A percentile compares a stretch with the other conserved stretches of the same genome.
Conservation (phyloP, 768 basidiomycete species). For the Lentinula boryana region DNA sequence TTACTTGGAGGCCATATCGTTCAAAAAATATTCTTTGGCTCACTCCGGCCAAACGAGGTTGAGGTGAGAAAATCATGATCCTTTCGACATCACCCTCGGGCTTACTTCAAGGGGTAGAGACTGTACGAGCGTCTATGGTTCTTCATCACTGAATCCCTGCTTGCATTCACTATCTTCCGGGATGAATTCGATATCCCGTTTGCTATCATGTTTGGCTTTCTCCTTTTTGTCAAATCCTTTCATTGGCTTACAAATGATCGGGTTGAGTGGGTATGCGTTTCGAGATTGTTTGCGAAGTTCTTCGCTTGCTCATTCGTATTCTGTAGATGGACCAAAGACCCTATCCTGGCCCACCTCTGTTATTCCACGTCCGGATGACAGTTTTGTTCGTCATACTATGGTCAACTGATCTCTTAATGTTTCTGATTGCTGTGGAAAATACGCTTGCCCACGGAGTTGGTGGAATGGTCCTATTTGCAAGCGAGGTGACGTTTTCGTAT, state of each 20-base stretch:
- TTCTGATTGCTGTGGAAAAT: conserved; percentile 74
- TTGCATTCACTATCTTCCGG: conserved; percentile 96
- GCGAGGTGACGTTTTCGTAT: conserved; percentile 57
- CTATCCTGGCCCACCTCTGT: conserved; percentile 71
- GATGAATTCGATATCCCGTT: conserved; percentile 94
- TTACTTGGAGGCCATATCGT: conserved; percentile 71
- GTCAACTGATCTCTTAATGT: conserved; percentile 69
- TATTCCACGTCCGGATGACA: conserved; percentile 85
- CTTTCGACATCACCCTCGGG: not conserved
- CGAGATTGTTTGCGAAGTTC: not conserved
- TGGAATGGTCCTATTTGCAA: conserved; percentile 92
- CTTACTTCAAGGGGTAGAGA: conserved; percentile 45
- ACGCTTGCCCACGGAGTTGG: conserved; percentile 76
- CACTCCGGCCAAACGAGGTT: conserved; percentile 80
- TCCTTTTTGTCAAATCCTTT: conserved; percentile 94
- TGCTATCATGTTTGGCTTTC: conserved; percentile 88
- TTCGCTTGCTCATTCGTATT: conserved; percentile 6
- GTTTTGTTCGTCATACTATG: conserved; percentile 71
- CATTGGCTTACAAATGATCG: conserved; percentile 96
- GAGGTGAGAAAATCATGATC: conserved; percentile 53
- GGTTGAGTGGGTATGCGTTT: conserved; percentile 81
- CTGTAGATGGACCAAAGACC: conserved; percentile 94
- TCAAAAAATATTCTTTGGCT: conserved; percentile 88
- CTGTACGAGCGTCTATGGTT: conserved; percentile 96
- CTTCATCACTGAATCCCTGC: conserved; percentile 92